phyloP scores from a whole-genome alignment of 805 yeast species.

The Schwanniomyces occidentalis region DNA sequence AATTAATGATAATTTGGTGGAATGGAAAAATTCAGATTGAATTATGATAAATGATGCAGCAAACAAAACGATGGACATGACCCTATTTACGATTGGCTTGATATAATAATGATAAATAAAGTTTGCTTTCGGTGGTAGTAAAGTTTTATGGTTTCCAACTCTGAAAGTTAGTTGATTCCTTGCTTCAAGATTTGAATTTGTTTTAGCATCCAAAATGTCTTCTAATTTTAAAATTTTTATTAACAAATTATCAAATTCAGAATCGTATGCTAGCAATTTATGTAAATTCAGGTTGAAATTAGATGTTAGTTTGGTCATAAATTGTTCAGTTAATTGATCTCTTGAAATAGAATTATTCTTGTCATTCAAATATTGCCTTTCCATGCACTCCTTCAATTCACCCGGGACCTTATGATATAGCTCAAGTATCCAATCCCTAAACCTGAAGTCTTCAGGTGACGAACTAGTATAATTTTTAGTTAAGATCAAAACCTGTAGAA shows the following conservation, averaged over 20 bases:
- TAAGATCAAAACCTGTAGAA: conserved; percentile 56
- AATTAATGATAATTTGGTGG: conserved; percentile 62
- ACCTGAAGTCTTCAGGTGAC: conserved; percentile 34
- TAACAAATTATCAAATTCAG: conserved; percentile 56
- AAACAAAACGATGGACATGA: conserved; percentile 43
- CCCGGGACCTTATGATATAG: conserved; percentile 47
- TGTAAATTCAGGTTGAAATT: conserved; percentile 53
- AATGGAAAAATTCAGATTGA: conserved; percentile 77
- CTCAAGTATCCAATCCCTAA: conserved; percentile 65
- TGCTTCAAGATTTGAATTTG: conserved; percentile 15
- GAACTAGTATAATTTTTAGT: conserved; percentile 41
- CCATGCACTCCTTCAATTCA: conserved; percentile 32
- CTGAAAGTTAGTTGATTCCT: conserved; percentile 20
- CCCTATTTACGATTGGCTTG: conserved; percentile 47
- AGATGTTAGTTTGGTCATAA: conserved; percentile 52
- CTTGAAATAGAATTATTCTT: conserved; percentile 21
- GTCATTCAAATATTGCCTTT: conserved; percentile 28
- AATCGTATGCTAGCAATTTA: conserved; percentile 52
- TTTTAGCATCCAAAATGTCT: conserved; percentile 52
- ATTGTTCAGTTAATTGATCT: conserved; percentile 38
- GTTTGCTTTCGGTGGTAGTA: conserved; percentile 40
- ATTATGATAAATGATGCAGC: conserved; percentile 52
- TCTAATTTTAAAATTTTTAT: conserved; percentile 52
- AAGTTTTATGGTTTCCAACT: conserved; percentile 16
- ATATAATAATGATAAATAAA: conserved; percentile 43